A percentile compares a stretch with the other conserved stretches of the same genome.
These are phyloP conservation scores for Lipomyces spencermartinsiae DNA, from an alignment of 805 yeast species.

Conservation along the genomic window DNA sequence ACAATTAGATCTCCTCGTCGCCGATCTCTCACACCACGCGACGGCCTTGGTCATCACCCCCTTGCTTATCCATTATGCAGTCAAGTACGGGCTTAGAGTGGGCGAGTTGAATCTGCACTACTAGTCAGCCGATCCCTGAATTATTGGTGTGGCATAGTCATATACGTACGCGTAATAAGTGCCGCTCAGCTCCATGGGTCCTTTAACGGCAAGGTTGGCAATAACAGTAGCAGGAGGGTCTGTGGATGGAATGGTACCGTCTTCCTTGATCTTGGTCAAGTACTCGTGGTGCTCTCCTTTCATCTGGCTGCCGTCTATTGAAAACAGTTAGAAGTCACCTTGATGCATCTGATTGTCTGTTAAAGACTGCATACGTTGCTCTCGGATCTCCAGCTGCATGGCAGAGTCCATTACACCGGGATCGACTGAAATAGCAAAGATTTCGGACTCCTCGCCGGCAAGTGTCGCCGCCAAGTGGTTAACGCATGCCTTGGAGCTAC, in stretches of 20 bases:
- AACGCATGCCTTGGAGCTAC: constrained; percentile 88
- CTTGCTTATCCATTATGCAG: constrained; percentile 11
- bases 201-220: constrained; percentile 67
- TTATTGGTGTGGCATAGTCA: neutral
- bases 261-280: constrained; percentile 46
- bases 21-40: neutral
- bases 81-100: constrained; percentile 25
- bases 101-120: constrained; percentile 30
- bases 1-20: neutral
- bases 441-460: constrained; percentile 67
- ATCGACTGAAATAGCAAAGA: constrained; percentile 73
- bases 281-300: constrained; percentile 30
- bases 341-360: neutral
- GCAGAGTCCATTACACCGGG: constrained; percentile 94
- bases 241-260: constrained; percentile 67
- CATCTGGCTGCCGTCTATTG: constrained; percentile 32
- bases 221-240: constrained; percentile 73
- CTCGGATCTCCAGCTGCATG: constrained; percentile 86
- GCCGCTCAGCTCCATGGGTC: constrained; percentile 67
- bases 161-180: constrained; percentile 61
- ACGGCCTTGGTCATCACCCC: neutral
- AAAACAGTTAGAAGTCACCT: neutral
- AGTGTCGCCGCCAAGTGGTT: constrained; percentile 75
- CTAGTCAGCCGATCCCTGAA: neutral
- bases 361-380: constrained; percentile 46